phyloP scores from a whole-genome alignment of 1,284 basidiomycete species.

The Xerocomus minutiporus region DNA sequence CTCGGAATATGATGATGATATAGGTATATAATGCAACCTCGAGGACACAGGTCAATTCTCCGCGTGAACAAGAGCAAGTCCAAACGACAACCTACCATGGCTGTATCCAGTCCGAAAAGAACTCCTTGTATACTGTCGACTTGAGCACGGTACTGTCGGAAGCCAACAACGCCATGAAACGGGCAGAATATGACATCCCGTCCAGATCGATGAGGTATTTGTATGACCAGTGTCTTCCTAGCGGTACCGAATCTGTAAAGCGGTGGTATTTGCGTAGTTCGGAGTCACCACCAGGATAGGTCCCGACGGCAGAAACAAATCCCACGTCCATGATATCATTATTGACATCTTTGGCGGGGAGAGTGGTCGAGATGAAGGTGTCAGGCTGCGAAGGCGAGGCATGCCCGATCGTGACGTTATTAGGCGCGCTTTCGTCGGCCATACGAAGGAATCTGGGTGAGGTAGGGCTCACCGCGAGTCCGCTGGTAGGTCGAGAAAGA shows the following conservation, averaged over 20 bases:
- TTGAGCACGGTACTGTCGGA: constrained; percentile 88
- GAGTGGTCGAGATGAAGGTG: too few relatives aligned
- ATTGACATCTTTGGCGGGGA: constrained; percentile 49
- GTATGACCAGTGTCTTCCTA: constrained; percentile 87
- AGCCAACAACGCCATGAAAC: constrained; percentile 83
- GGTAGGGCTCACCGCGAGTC: too few relatives aligned
- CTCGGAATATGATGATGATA: constrained; percentile 82
- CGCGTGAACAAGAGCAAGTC: neutral
- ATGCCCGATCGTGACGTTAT: too few relatives aligned
- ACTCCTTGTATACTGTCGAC: constrained; percentile 86
- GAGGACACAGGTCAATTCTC: constrained; percentile 5
- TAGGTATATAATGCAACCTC: constrained; percentile 91
- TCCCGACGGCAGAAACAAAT: constrained; percentile 74
- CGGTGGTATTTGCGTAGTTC: constrained; percentile 67
- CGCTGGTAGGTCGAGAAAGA: too few relatives aligned
- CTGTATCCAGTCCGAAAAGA: constrained; percentile 79
- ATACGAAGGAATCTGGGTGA: neutral
- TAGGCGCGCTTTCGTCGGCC: too few relatives aligned
- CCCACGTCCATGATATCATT: constrained; percentile 83
- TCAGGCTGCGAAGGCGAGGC: too few relatives aligned
- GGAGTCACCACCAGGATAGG: constrained; percentile 76
- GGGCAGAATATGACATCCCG: constrained; percentile 89
- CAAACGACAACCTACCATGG: constrained; percentile 54
- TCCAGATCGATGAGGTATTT: constrained; percentile 91
- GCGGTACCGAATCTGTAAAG: constrained; percentile 71